Base-by-base conservation (phyloP, 2,329 filamentous ascomycete species). In the Daldinia sp. region DNA sequence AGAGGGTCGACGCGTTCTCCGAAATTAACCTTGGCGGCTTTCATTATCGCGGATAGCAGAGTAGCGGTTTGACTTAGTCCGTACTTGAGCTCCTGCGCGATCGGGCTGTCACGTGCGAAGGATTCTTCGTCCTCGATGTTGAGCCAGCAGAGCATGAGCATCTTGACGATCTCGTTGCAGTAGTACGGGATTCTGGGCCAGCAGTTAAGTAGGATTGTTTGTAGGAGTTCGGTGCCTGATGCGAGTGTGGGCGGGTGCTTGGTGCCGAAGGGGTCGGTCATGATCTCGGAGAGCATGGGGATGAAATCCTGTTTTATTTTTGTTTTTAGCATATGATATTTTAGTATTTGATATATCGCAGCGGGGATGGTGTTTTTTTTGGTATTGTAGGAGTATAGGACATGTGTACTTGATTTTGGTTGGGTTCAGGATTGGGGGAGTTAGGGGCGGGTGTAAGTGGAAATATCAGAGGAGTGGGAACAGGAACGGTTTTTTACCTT, bases 111-210 rank as follows among this genome's bases (percentile, higher is more conserved):
- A 10, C 54, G 12, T 4, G 68, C 53, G 33, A 68, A 62, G 13
- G 50, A 54, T 9, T 77, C 72, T 28, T 82, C 77, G 5, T 83
- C 81, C n/a, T 81, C 72, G 15, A 89, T 74, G 67, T 87, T 87
- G 3, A 89, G 77, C 89, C 89, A 93, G 77, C 89, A 91, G 1
- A 88, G 76, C 39, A 86, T 84, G 1, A 93, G 70, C 0, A 87
- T 88, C 71, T 86, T 87, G 51, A 93, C 77, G 5, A 95, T 80
- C 66, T 92, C 88, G 3, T 86, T 87, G 30, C 87, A 82, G 81
- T 92, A 90, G 33, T 81, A 80, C 57, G 82, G 76, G 4, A 97
- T 81, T 4, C 93, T 84, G 10, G 92, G 91, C 89, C 93, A 94
- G 65, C 88, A 88, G 66, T 86, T 89, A 12, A 85, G 72, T 10